Base-by-base conservation (phyloP, 306 rosid genomes). In the Cyclanthera cordifolia region DNA sequence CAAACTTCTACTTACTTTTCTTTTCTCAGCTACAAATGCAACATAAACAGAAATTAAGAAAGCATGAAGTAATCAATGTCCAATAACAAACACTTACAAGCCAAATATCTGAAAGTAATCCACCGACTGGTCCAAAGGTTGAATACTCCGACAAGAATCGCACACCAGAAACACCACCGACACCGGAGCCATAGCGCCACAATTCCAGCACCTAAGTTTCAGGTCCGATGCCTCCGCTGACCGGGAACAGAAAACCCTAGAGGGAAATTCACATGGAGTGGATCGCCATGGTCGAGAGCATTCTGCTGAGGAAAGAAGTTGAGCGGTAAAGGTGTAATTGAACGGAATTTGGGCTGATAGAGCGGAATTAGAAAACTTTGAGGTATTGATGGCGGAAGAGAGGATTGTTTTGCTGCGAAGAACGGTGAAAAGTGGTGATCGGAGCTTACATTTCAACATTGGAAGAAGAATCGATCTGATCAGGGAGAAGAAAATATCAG, bases 41-140 rank as follows among this genome's bases (percentile, higher is more conserved):
- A 63, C 2, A n/a, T n/a, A 13, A 25, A 53, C 12, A 43, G 12
- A 32, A 17, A 6, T 2, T 13, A 63, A 63, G 51, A 63, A 41
- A 11, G 51, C 2, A 14, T 19, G 10, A 63, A 67, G 15, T 28
- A 11, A 60, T 3, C 23, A 57, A 1, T n/a, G 5, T 19, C 14
- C 16, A 32, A 8, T 9, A 11, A 23, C 17, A 57, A 4, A 34
- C 41, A 71, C 95, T 86, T 79, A 93, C 99, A 80, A 8, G 14
- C 95, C 85, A 59, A 87, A 93, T 50, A 93, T 93, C 11, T 83
- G 75, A 67, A 93, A 90, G 67, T 90, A 93, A 78, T 90, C 85
- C 27, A 83, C 72, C 3, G 94, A 89, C 25, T 76, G 69, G 78
- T 89, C 91, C 14, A 87, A 69, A 15, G 98, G 88, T 45, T 93